Percentiles rank a stretch among this genome's conserved stretches.
These are phyloP conservation scores for Bruguiera sexangula DNA, from an alignment of 345 rosid genomes.

Conservation along the genomic window DNA sequence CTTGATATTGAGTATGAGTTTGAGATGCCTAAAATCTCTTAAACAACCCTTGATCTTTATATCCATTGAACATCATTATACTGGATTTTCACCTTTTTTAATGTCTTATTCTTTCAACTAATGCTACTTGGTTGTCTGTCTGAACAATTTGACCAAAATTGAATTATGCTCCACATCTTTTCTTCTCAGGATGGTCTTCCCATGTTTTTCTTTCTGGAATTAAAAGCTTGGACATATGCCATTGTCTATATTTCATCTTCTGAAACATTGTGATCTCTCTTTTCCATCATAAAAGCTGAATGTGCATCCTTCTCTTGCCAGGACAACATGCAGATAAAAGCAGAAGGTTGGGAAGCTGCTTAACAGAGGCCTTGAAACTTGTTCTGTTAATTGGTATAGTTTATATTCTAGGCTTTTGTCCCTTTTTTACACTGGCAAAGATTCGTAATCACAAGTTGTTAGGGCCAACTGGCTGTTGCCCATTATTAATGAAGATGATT, in stretches of 20 bases:
- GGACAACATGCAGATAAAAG: conserved; percentile 48
- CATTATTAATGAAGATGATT: background rate
- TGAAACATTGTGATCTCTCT: background rate
- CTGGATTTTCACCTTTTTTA: no score
- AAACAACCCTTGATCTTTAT: no score
- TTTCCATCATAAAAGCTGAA: conserved; percentile 6
- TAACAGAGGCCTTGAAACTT: conserved; percentile 83
- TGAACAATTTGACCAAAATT: no score
- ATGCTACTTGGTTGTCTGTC: no score
- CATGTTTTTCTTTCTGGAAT: background rate
- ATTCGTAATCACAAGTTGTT: background rate
- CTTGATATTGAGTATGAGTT: no score
- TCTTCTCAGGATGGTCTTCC: no score
- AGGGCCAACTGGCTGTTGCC: background rate
- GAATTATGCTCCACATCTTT: no score
- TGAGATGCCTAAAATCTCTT: no score
- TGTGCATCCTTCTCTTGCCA: conserved; percentile 29
- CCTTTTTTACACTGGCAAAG: background rate
- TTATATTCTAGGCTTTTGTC: background rate
- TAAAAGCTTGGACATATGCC: background rate
- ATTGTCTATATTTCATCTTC: background rate
- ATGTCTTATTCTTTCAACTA: no score
- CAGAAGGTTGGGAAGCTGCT: conserved; percentile 55
- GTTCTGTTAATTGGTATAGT: conserved; percentile 67
- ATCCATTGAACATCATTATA: no score